Evolutionary conservation across 495 filamentous ascomycete species (phyloP), one percentile per base, ranked within the genome.

Genomic region (Talaromyces stipitatus): DNA sequence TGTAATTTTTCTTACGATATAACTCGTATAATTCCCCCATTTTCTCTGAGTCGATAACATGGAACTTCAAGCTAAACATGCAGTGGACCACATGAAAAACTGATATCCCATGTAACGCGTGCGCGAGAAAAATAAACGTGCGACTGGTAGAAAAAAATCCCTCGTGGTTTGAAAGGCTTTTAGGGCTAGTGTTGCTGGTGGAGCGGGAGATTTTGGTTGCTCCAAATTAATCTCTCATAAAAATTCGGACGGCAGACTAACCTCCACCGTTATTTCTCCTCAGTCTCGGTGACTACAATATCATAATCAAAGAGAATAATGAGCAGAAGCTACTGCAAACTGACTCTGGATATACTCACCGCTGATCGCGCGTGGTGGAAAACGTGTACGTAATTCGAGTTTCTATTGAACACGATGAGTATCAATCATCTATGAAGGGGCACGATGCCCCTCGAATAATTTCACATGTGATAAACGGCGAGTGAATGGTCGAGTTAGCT

Each of bases 191-290:
- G 33, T 36, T n/a, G 32, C 12, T 8, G 12, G 32, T n/a, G n/a
- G 33, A 18, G 36, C 36, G 36, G 36, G n/a, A 41, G 7, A 8
- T 16, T 55, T 22, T 55, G 54, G 54, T 55, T 55, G 54, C 23
- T 45, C 32, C 33, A 41, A 54, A 55, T 55, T 55, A 55, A 55
- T 55, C 54, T 55, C 54, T 55, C 54, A 55, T 55, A 55, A 46
- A 54, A 54, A 36, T 38, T 12, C 12, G 22, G 12, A 51, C n/a
- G 8, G 8, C 23, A 12, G n/a, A 48, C 9, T 4, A 23, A 10
- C 14, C 48, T 32, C 48, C 24, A 29, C 14, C 14, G 48, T 51
- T 16, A 1, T 14, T 51, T 18, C 18, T 18, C 24, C 14, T 51
- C n/a, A 14, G 7, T 28, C 29, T 51, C 28, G 11, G 11, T 48